phyloP scores from a whole-genome alignment of 2,329 filamentous ascomycete genomes.

The Talaromyces sp. region DNA sequence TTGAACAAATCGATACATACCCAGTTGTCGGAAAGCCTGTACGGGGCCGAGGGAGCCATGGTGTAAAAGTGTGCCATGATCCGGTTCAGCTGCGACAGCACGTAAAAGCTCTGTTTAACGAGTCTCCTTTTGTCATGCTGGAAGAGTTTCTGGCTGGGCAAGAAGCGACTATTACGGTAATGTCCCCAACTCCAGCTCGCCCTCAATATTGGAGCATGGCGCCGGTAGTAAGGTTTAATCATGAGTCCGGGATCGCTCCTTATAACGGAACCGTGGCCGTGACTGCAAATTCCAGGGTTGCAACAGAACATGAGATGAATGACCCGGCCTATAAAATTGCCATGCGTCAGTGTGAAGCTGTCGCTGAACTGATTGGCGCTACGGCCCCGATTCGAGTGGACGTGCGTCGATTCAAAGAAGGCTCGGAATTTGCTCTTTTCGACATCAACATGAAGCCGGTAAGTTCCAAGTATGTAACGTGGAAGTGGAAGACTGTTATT shows the following conservation, averaged over 20 bases:
- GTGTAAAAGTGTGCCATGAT: constrained; percentile 43
- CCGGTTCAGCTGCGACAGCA: constrained; percentile 30
- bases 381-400: constrained; percentile 23
- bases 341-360: constrained; percentile 36
- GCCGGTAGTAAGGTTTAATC: constrained; percentile 45
- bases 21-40: constrained; percentile 48
- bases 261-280: constrained; percentile 48
- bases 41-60: constrained; percentile 46
- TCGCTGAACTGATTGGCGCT: constrained; percentile 12
- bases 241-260: constrained; percentile 43
- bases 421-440: constrained; percentile 42
- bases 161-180: constrained; percentile 49
- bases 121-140: constrained; percentile 38
- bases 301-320: constrained; percentile 25
- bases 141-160: constrained; percentile 47
- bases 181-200: constrained; percentile 38
- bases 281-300: constrained; percentile 42
- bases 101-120: constrained; percentile 27
- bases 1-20: constrained; percentile 18
- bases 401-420: constrained; percentile 34
- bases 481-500: background rate
- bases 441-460: constrained; percentile 52
- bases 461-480: constrained; percentile 16
- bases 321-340: constrained; percentile 30
- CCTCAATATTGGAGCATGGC: constrained; percentile 41